Conservation (phyloP, 768 basidiomycete species). For the Lactifluus rugatus region DNA sequence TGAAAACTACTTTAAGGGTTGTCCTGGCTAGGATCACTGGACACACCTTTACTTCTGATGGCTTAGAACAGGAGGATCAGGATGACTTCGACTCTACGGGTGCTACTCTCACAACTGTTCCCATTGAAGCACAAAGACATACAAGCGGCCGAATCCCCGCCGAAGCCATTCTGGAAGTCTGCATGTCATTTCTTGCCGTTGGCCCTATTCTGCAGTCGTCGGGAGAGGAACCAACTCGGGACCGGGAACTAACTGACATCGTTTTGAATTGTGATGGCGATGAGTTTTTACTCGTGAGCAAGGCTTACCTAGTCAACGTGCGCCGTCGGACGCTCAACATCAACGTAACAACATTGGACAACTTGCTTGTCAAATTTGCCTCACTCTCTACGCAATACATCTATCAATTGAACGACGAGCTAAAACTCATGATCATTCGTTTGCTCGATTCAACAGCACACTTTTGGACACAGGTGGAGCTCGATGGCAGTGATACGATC, state of each 20-base stretch:
- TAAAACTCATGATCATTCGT: slow-evolving; percentile 46
- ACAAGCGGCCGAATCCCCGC: slow-evolving; percentile 25
- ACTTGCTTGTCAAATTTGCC: slow-evolving; percentile 45
- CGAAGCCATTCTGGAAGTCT: slow-evolving; percentile 38
- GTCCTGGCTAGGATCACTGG: slow-evolving; percentile 26
- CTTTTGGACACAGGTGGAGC: slow-evolving; percentile 40
- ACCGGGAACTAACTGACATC: slow-evolving; percentile 49
- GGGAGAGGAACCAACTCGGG: slow-evolving; percentile 49
- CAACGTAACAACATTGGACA: slow-evolving; percentile 38
- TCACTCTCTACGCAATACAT: slow-evolving; percentile 44
- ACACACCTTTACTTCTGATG: slow-evolving; percentile 18
- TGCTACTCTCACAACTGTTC: slow-evolving; percentile 26
- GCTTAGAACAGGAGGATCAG: slow-evolving; percentile 33
- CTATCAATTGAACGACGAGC: slow-evolving; percentile 42
- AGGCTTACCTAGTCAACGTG: slow-evolving; percentile 46
- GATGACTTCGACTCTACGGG: slow-evolving; percentile 53
- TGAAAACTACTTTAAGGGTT: slow-evolving; percentile 36
- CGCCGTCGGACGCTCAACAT: slow-evolving; percentile 47
- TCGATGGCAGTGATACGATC: slow-evolving; percentile 26
- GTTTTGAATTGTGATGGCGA: slow-evolving; percentile 40
- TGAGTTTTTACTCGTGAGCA: slow-evolving; percentile 50
- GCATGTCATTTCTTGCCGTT: slow-evolving; percentile 49
- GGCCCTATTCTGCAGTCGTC: slow-evolving; percentile 55
- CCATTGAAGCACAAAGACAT: slow-evolving; percentile 25
- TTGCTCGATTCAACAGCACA: slow-evolving; percentile 56